Base-by-base conservation (phyloP, 352 stramenopile genomes). In the Phytophthora palmivora region DNA sequence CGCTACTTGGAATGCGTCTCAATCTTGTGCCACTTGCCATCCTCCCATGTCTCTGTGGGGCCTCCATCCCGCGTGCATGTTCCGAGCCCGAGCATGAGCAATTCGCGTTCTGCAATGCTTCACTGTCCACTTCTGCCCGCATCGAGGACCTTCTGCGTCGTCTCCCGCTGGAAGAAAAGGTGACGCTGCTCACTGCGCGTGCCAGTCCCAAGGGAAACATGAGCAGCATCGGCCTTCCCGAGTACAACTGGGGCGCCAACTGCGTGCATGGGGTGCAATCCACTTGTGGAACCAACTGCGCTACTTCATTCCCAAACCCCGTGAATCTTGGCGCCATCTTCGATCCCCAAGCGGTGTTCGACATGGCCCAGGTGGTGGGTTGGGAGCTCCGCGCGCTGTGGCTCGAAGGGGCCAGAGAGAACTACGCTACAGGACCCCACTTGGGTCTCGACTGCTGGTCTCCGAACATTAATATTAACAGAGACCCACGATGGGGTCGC, bases 391-490 rank as follows among this genome's bases (percentile, higher is more conserved):
- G 85, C 8, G 85, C 83, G 38, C 55, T 94, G 19, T 92, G 85
- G 85, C 79, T 92, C 15, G 83, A 94, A 64, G 85, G 81, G 5
- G 85, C 85, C 1, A 60, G 76, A 7, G 85, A 94, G 43, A 92
- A 94, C 55, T 90, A 91, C 51, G 53, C 54, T 6, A 36, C 46
- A 0, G 84, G 80, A 10, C 78, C 67, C 59, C 85, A 96, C 42
- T 64, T 92, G 16, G 94, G 93, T 0, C 73, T 98, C 18, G 96
- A 96, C 45, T 98, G 87, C 70, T 99, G 90, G 87, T 95, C 87
- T 43, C 96, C 96, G 11, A 98, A 98, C 59, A 93, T 99, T 50
- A 99, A 99, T 70, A 91, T 98, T 49, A 96, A 97, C 46, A 74
- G 95, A 59, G 94, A 99, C 77, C 94, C 95, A 33, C 76, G 94